Conservation (phyloP, 2,329 filamentous ascomycete species). For the Aspergillus pseudoglaucus region DNA sequence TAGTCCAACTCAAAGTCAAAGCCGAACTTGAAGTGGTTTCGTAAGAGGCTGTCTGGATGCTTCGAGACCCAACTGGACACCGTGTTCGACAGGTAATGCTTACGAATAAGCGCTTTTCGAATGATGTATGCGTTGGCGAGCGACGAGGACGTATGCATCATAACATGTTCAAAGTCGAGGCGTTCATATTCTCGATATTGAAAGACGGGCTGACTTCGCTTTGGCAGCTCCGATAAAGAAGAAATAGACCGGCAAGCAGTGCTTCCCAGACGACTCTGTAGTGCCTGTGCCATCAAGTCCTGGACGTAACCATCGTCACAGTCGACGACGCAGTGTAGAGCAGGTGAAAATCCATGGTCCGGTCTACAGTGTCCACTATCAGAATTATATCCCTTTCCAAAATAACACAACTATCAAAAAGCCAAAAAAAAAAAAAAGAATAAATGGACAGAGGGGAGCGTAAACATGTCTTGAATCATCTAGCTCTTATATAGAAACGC, state of each 20-base stretch:
- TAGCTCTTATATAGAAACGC: not conserved
- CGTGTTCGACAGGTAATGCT: conserved; percentile 84
- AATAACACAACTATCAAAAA: conserved; percentile 3
- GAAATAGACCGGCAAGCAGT: conserved; percentile 51
- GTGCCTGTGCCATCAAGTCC: conserved; percentile 69
- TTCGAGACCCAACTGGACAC: conserved; percentile 82
- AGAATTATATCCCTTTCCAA: conserved; percentile 17
- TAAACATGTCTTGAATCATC: conserved; percentile 8
- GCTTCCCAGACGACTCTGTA: conserved; percentile 56
- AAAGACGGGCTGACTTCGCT: conserved; percentile 49
- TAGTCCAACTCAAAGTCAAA: conserved; percentile 94
- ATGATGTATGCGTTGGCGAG: conserved; percentile 89
- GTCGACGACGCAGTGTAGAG: conserved; percentile 66
- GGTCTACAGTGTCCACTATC: conserved; percentile 31
- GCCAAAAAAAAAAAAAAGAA: conserved; percentile 10
- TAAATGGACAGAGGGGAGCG: conserved; percentile 6
- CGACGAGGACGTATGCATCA: conserved; percentile 54
- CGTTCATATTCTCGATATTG: conserved; percentile 83
- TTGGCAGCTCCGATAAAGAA: conserved; percentile 43
- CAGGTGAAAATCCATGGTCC: conserved; percentile 31
- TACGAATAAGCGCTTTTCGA: conserved; percentile 90
- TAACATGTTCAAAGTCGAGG: conserved; percentile 73
- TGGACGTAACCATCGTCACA: conserved; percentile 90
- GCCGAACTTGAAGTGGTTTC: conserved; percentile 64
- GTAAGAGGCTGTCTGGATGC: conserved; percentile 64